Evolutionary conservation across 2,329 filamentous ascomycete genomes (phyloP).

Genomic region (Stagonosporopsis rhizophila): DNA sequence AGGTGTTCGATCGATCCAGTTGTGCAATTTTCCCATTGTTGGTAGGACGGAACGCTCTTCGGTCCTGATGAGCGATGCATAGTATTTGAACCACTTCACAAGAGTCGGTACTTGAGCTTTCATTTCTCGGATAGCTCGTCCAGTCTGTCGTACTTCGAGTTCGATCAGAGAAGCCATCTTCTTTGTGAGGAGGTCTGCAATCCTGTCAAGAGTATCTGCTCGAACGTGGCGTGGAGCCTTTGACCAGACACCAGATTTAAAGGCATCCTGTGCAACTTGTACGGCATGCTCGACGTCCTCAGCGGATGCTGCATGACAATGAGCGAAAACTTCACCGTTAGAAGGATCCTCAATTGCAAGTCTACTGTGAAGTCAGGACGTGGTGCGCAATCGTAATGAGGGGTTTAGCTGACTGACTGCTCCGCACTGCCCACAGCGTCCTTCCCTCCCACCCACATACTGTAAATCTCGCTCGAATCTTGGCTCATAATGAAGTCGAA

Average conservation of each 20-base stretch:
- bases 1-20: constrained; percentile 51
- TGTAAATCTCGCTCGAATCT: constrained; percentile 23
- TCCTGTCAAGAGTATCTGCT: constrained; percentile 68
- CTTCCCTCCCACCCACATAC: constrained; percentile 54
- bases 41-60: constrained; percentile 72
- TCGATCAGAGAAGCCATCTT: constrained; percentile 64
- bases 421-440: constrained; percentile 54
- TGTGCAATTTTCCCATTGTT: constrained; percentile 63
- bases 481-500: constrained; percentile 16
- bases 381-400: constrained; percentile 12
- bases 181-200: constrained; percentile 61
- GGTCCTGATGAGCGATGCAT: constrained; percentile 70
- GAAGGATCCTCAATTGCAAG: constrained; percentile 63
- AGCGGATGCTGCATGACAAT: constrained; percentile 58
- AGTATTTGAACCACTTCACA: constrained; percentile 75
- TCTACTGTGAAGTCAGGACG: constrained; percentile 43
- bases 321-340: constrained; percentile 60
- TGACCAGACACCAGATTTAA: constrained; percentile 64
- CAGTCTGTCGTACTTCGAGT: constrained; percentile 72
- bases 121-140: constrained; percentile 73
- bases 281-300: constrained; percentile 55
- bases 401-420: constrained; percentile 51
- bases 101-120: constrained; percentile 71
- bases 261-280: constrained; percentile 54
- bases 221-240: constrained; percentile 63